A percentile compares a stretch with the other conserved stretches of the same genome.
Conservation (phyloP, 2,329 filamentous ascomycete species). For the Elsinoe arachidis region DNA sequence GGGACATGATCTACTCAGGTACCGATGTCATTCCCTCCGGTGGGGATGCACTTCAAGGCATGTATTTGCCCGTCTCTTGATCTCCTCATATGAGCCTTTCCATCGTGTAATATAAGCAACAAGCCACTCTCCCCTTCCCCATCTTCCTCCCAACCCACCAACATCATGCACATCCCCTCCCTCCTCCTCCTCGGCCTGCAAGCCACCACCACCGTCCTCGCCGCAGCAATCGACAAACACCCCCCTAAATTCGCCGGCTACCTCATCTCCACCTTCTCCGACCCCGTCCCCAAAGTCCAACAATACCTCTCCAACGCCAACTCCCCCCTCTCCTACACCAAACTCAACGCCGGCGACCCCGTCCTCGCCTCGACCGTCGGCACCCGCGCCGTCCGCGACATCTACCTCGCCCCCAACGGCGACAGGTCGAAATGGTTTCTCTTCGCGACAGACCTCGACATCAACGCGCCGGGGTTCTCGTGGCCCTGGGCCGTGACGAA, state of each 20-base stretch:
- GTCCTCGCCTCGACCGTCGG: constrained; percentile 44
- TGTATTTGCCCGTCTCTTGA: background rate
- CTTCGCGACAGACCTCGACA: constrained; percentile 40
- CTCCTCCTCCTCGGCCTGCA: background rate
- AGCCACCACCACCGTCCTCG: background rate
- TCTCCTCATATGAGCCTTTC: background rate
- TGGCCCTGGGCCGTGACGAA: constrained; percentile 47
- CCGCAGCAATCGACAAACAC: background rate
- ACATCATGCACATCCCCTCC: background rate
- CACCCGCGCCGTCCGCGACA: constrained; percentile 47
- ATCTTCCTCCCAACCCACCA: background rate
- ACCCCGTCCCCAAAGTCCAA: constrained; percentile 25
- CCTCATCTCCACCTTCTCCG: constrained; percentile 48
- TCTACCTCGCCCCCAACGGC: constrained; percentile 40
- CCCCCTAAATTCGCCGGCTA: constrained; percentile 35
- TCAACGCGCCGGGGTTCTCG: constrained; percentile 36
- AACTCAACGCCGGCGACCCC: constrained; percentile 43
- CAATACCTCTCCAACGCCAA: constrained; percentile 44
- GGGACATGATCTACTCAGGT: background rate
- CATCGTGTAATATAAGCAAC: background rate
- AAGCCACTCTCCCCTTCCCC: too few species aligned
- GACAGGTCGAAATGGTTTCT: constrained; percentile 38
- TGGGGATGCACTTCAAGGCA: background rate
- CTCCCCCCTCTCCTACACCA: constrained; percentile 39
- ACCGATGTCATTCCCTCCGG: constrained; percentile 1